These are phyloP conservation scores for Mycena olivaceomarginata DNA, from an alignment of 768 basidiomycete genomes.

Conservation along the genomic window DNA sequence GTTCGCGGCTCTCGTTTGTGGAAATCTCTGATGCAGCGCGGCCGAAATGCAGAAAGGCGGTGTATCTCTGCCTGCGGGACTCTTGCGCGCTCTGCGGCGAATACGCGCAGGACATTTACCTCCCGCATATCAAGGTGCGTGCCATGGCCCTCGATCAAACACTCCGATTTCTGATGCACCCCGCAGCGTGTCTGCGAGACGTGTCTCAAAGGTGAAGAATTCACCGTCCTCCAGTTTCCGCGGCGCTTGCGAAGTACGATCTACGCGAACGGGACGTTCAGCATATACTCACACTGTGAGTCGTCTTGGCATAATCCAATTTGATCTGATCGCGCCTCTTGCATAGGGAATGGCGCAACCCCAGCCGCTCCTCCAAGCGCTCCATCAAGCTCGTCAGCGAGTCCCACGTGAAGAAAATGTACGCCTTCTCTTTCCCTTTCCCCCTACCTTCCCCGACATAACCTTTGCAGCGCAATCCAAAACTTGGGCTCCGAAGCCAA, in stretches of 20 bases:
- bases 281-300: constrained; percentile 18
- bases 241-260: constrained; percentile 38
- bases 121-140: constrained; percentile 32
- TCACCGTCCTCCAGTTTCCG: constrained; percentile 11
- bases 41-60: neutral
- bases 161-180: neutral
- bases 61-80: constrained; percentile 20
- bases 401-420: constrained; percentile 24
- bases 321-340: neutral
- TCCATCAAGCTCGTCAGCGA: constrained; percentile 31
- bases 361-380: constrained; percentile 21
- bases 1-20: neutral
- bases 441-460: neutral
- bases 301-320: neutral
- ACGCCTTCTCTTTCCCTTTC: neutral
- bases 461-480: constrained; percentile 7
- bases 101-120: constrained; percentile 21
- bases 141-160: neutral
- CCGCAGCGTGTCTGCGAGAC: constrained; percentile 28
- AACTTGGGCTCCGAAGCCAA: constrained; percentile 14
- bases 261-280: constrained; percentile 21
- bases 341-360: constrained; percentile 12
- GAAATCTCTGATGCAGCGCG: neutral
- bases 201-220: constrained; percentile 27
- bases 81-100: constrained; percentile 19